phyloP scores from a whole-genome alignment of 75 land plant genomes.

The Picea glauca region DNA sequence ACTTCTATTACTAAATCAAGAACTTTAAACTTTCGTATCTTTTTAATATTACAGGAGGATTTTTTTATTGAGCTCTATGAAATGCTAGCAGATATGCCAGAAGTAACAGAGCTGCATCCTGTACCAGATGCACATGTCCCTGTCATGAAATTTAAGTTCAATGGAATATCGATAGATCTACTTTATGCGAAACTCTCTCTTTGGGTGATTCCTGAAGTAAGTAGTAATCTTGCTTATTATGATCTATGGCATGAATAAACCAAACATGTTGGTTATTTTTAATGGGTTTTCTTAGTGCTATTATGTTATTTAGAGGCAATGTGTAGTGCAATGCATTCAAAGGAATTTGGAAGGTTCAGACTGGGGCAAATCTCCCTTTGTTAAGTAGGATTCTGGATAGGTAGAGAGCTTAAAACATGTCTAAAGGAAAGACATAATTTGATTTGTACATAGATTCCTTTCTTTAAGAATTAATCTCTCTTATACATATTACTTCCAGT shows the following conservation, averaged over 20 bases:
- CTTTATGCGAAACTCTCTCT: slow-evolving; percentile 84
- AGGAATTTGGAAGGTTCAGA: neutral
- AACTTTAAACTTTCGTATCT: neutral
- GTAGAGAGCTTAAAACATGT: too few relatives aligned
- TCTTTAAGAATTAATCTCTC: too few relatives aligned
- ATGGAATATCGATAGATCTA: slow-evolving; percentile 87
- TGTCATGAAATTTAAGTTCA: slow-evolving; percentile 88
- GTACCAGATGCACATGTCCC: slow-evolving; percentile 99
- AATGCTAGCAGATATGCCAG: slow-evolving; percentile 80
- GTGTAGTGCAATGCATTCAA: neutral
- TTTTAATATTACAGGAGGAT: slow-evolving; percentile 60
- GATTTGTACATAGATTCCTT: too few relatives aligned
- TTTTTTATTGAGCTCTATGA: slow-evolving; percentile 79
- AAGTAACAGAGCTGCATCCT: slow-evolving; percentile 90
- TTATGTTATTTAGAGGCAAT: neutral
- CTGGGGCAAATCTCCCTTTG: too few relatives aligned
- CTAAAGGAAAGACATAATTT: too few relatives aligned
- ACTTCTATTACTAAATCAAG: too few relatives aligned
- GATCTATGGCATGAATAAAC: neutral
- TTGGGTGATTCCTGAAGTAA: slow-evolving; percentile 90
- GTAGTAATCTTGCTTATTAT: slow-evolving; percentile 1
- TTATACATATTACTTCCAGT: slow-evolving; percentile 33
- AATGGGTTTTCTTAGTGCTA: neutral
- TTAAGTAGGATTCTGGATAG: too few relatives aligned
- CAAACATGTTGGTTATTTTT: neutral